Evolutionary conservation across 768 basidiomycete genomes (phyloP), one percentile per base, ranked within the genome.

Genomic region (Lactifluus pinguis): DNA sequence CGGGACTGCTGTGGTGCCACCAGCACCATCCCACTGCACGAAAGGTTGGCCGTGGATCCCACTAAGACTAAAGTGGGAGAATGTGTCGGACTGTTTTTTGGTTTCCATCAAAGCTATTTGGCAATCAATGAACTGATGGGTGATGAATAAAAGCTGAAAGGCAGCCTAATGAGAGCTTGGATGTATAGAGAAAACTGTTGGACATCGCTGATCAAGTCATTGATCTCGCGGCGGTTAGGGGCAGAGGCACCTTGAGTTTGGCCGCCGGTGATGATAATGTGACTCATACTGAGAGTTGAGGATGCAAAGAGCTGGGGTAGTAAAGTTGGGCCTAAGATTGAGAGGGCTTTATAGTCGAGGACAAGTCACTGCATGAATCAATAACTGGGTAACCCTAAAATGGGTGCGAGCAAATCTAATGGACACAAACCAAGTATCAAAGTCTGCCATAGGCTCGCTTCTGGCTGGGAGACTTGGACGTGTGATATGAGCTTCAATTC

Each of bases 41-140:
- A 73, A 77, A 0, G 82, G 82, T 21, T 76, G 66, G 6, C 81
- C 82, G 62, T 83, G 82, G 57, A 83, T 81, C n/a, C 79, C 79
- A 3, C 72, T 75, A 45, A 83, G 72, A 50, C 74, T 70, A 69
- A 77, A 79, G 68, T 73, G 78, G 11, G 80, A 80, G 38, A 53
- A 65, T 1, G 72, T 53, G 6, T 74, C 61, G 42, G 41, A 55
- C 63, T 79, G 75, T 14, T 68, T 36, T 34, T 68, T 59, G 47
- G 56, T 51, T 45, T 68, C 70, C 66, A 77, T 75, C 17, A 58
- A 50, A 57, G 68, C 74, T 77, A 42, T 34, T 49, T 32, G n/a
- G 32, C 8, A 17, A 29, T 39, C 21, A 29, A 55, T 53, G 55
- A 14, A 4, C n/a, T 32, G 13, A 19, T 49, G 14, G 14, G 11